These are phyloP conservation scores for Ganoderma sp. DNA, from an alignment of 1,284 basidiomycete species.

Conservation along the genomic window DNA sequence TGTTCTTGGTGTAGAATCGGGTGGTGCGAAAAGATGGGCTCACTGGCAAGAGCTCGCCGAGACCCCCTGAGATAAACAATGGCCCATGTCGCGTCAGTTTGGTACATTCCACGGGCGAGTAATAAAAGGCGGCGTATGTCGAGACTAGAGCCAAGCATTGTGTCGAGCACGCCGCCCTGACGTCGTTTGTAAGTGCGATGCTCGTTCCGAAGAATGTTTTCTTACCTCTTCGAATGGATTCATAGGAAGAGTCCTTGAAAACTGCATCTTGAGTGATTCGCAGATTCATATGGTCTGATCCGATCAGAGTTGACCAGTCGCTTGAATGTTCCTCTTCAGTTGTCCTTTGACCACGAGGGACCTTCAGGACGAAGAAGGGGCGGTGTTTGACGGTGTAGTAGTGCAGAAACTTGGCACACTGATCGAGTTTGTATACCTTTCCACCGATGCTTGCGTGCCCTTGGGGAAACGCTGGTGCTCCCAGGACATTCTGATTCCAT, in stretches of 20 bases:
- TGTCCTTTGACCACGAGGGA: neutral
- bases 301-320: slow-evolving; percentile 1
- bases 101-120: neutral
- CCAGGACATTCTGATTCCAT: too few relatives aligned
- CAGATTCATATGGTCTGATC: neutral
- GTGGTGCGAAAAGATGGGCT: neutral
- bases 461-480: too few relatives aligned
- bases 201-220: neutral
- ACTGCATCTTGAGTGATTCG: too few relatives aligned
- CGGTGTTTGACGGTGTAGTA: too few relatives aligned
- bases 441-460: too few relatives aligned
- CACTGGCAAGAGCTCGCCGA: neutral
- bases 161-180: neutral
- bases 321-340: neutral
- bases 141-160: neutral
- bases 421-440: slow-evolving; percentile 7
- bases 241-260: neutral
- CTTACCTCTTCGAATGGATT: neutral
- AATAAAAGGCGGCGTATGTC: neutral
- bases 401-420: slow-evolving; percentile 17
- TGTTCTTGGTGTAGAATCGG: too few relatives aligned
- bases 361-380: slow-evolving; percentile 7
- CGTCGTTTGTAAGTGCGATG: neutral
- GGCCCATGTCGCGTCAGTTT: slow-evolving; percentile 4
- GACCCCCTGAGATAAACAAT: neutral